Conservation (phyloP, 768 basidiomycete species). For the Mycena alexandri region DNA sequence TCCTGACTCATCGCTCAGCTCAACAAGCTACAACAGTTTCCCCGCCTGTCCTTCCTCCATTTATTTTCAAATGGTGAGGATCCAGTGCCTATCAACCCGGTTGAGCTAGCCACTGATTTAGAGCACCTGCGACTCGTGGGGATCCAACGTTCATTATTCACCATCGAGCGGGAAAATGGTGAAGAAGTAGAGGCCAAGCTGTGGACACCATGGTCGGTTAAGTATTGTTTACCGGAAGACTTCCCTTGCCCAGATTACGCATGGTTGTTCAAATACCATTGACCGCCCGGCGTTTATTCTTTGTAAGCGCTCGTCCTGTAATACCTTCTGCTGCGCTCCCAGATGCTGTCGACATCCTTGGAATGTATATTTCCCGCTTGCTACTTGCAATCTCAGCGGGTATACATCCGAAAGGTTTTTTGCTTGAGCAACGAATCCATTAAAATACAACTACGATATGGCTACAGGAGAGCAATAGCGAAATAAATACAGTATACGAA, state of each 20-base stretch:
- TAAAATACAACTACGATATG: too few species aligned
- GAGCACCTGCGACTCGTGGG: constrained; percentile 50
- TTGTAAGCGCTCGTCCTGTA: not conserved
- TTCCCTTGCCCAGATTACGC: constrained; percentile 51
- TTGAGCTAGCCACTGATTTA: constrained; percentile 52
- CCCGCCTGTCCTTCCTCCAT: constrained; percentile 52
- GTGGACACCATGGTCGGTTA: constrained; percentile 57
- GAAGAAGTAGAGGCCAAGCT: constrained; percentile 45
- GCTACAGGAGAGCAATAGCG: too few species aligned
- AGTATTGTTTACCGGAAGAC: constrained; percentile 54
- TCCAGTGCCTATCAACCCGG: constrained; percentile 46
- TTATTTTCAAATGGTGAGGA: constrained; percentile 49
- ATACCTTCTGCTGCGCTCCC: too few species aligned
- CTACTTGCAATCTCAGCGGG: too few species aligned
- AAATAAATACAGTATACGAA: not conserved
- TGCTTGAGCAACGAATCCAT: too few species aligned
- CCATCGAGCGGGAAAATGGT: constrained; percentile 47
- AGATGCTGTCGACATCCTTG: too few species aligned
- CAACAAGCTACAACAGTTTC: constrained; percentile 47
- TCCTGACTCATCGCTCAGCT: constrained; percentile 10
- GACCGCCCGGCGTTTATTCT: not conserved
- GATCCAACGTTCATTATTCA: constrained; percentile 54
- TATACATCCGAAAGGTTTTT: too few species aligned
- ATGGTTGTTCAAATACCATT: constrained; percentile 56
- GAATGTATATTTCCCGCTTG: too few species aligned